These are phyloP conservation scores for Rhododendron ovatum DNA, from an alignment of 148 eudicot genomes.

Conservation along the genomic window DNA sequence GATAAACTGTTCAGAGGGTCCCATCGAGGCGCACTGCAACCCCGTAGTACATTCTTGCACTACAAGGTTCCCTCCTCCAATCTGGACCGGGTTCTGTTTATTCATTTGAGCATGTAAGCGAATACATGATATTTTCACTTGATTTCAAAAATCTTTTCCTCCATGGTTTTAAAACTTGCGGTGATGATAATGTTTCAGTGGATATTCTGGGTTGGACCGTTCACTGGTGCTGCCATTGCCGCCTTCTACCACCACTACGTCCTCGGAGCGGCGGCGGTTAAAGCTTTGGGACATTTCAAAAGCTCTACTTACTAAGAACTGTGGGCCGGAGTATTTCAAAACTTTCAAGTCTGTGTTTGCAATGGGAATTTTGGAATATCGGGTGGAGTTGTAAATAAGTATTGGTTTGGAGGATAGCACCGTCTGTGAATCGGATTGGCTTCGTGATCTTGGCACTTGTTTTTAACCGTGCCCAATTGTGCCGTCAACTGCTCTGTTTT, in stretches of 20 bases:
- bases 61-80: too few species aligned
- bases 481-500: not conserved
- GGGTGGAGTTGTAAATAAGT: not conserved
- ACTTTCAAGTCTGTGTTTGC: not conserved
- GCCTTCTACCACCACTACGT: slow-evolving; percentile 46
- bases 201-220: slow-evolving; percentile 61
- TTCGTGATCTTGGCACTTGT: not conserved
- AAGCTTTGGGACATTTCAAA: slow-evolving; percentile 52
- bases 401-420: not conserved
- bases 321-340: not conserved
- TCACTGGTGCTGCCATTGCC: slow-evolving; percentile 46
- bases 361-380: not conserved
- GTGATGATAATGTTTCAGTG: slow-evolving; percentile 12
- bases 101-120: not conserved
- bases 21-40: not conserved
- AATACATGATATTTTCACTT: not conserved
- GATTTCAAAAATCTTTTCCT: not conserved
- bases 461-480: not conserved
- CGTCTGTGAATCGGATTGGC: not conserved
- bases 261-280: slow-evolving; percentile 46
- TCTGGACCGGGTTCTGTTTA: not conserved
- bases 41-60: not conserved
- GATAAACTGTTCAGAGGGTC: not conserved
- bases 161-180: not conserved
- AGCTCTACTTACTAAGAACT: slow-evolving; percentile 27